These are phyloP conservation scores for Ascochyta viciae-villosae DNA, from an alignment of 2,329 filamentous ascomycete genomes.

Conservation along the genomic window DNA sequence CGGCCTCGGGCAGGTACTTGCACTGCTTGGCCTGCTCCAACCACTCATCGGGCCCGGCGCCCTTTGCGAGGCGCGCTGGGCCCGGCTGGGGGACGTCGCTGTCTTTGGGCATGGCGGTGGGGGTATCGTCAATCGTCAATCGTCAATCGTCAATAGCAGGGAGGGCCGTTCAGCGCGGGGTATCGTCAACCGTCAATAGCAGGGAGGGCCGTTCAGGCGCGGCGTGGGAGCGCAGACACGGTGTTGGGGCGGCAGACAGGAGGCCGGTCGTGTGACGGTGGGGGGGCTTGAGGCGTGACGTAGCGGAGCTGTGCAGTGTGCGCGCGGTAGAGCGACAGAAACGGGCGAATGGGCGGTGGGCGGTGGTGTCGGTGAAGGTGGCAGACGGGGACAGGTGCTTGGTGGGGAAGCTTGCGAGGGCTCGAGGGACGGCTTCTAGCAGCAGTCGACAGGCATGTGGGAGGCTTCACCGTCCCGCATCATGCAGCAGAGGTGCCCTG, in stretches of 20 bases:
- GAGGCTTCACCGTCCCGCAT: constrained; percentile 4
- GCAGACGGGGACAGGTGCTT: neutral
- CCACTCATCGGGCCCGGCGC: constrained; percentile 94
- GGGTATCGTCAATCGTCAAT: neutral
- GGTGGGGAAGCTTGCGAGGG: too few species aligned
- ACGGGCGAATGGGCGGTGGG: constrained; percentile 10
- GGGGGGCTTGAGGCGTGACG: constrained; percentile 39
- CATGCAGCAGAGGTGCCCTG: constrained; percentile 15
- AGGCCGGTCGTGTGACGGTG: constrained; percentile 39
- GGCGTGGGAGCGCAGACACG: neutral
- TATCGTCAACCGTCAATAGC: neutral
- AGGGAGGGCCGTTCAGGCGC: neutral
- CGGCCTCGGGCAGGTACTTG: constrained; percentile 91
- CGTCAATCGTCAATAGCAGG: neutral
- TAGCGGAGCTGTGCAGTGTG: constrained; percentile 25
- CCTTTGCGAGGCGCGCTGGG: constrained; percentile 81
- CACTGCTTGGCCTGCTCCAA: constrained; percentile 95
- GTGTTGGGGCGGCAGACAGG: constrained; percentile 19
- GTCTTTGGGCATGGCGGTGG: constrained; percentile 55
- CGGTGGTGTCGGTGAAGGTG: constrained; percentile 9
- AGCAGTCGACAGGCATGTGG: constrained; percentile 5
- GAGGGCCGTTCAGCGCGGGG: neutral
- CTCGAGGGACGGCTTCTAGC: constrained; percentile 1
- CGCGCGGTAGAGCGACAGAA: constrained; percentile 6
- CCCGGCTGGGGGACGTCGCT: constrained; percentile 84